Percentiles rank a stretch among this genome's conserved stretches.
Conservation (phyloP, 2,329 filamentous ascomycete genomes). For the Fusarium subglutinans region DNA sequence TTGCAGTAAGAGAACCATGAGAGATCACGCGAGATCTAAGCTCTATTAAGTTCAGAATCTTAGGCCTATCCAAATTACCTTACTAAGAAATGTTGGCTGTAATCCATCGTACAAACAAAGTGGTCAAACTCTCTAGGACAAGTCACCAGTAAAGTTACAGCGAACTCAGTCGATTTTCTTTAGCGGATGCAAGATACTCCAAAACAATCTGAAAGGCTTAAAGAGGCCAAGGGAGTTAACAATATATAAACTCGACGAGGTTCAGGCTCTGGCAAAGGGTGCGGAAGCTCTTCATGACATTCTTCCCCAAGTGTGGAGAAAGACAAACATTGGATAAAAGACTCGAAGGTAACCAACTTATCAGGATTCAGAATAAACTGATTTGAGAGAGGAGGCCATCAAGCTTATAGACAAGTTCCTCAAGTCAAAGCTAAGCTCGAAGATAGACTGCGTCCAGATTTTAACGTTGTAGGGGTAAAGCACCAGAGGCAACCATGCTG, state of each 20-base stretch:
- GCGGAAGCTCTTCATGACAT: not conserved
- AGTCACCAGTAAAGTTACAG: not conserved
- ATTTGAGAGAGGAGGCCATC: not conserved
- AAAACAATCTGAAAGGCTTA: not conserved
- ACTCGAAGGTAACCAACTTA: not conserved
- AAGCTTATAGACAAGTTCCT: not conserved
- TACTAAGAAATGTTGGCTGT: not conserved
- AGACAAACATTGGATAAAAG: not conserved
- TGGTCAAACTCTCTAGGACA: not conserved
- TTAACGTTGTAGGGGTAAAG: not conserved
- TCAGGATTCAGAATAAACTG: not conserved
- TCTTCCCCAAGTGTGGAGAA: not conserved
- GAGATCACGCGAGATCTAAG: not conserved
- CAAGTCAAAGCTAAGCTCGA: not conserved
- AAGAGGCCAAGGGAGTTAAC: not conserved
- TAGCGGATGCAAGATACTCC: not conserved
- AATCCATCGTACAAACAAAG: not conserved
- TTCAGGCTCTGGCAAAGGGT: not conserved
- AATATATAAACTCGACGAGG: not conserved
- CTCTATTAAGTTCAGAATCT: not conserved
- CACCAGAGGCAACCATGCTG: not conserved
- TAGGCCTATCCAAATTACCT: not conserved
- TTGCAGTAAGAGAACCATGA: not conserved
- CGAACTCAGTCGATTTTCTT: not conserved
- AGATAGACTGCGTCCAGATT: not conserved